Base-by-base conservation (phyloP, 371 early-diverging fungal species). In the Neoconidiobolus thromboides region DNA sequence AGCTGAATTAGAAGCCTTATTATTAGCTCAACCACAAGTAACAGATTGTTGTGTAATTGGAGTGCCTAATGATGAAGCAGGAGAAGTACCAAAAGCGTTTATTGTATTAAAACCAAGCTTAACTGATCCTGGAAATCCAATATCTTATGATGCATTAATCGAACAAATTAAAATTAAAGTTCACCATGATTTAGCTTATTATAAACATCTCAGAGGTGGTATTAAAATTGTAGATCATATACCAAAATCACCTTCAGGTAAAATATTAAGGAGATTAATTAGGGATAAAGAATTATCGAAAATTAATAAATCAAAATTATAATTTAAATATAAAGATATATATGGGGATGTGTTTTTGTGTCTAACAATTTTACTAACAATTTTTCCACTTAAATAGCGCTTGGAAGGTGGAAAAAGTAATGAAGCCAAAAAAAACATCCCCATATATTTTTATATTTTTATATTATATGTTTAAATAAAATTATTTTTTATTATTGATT, bases 211-310 rank as follows among this genome's bases (percentile, higher is more conserved):
- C 51, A 73, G 89, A 15, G 92, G 90, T 4, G 93, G 91, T 0
- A 77, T 86, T n/a, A 70, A 69, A 4, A 75, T 87, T 62, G 72
- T 84, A 1, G 73, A 75, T 5, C 69, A 64, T 14, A 82, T 91
- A n/a, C 92, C 91, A 4, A 91, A 89, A 64, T 77, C 78, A 43
- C 73, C 86, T 0, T 72, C 83, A 47, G 94, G 91, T 26, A 91
- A 93, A 70, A 87, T 91, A 36, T 72, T 91, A 48, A 70, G 91
- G 36, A 68, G 44, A 43, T 2, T 49, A 3, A 53, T 65, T 41
- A 58, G 60, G 10, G 26, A 26, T 26, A 26, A 26, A 26, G 26
- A 26, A 26, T 26, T 26, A 26, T 26, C 26, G 26, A 26, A 26
- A 26, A 26, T 26, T 26, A 26, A 26, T 26, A 26, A 26, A 26